Percentiles rank a stretch among this genome's conserved stretches.
These are phyloP conservation scores for Monosporascus ibericus DNA, from an alignment of 2,329 filamentous ascomycete species.

Conservation along the genomic window DNA sequence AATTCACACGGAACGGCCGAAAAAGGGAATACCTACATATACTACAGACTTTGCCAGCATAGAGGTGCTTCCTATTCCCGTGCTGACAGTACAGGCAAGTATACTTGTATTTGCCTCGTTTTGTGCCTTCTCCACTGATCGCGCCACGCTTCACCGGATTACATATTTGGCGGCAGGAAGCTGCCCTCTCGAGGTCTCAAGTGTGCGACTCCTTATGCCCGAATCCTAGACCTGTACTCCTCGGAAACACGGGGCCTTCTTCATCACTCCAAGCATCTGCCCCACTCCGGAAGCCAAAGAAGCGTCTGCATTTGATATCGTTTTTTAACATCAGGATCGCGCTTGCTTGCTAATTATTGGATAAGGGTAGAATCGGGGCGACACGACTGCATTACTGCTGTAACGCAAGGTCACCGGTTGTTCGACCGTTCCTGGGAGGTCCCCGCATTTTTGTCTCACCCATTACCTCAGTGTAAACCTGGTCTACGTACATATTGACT, in stretches of 20 bases:
- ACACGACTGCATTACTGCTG: neutral
- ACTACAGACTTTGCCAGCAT: no score
- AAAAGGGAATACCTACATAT: no score
- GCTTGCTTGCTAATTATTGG: neutral
- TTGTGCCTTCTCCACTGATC: no score
- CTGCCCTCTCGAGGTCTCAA: no score
- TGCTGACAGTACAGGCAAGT: no score
- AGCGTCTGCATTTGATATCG: neutral
- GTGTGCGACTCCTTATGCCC: no score
- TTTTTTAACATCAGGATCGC: neutral
- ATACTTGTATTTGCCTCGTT: no score
- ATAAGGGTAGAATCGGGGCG: neutral
- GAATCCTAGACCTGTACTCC: neutral
- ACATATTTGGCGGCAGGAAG: no score
- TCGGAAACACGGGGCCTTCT: neutral
- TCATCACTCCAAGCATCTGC: neutral
- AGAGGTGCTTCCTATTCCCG: no score
- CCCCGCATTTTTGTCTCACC: neutral
- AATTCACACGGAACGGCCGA: no score
- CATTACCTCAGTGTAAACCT: neutral
- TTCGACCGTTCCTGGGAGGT: neutral
- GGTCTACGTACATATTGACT: neutral
- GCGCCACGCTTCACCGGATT: no score
- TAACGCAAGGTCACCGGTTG: neutral
- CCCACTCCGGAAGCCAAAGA: neutral